A percentile compares a stretch with the other conserved stretches of the same genome.
Conservation (phyloP, 2,329 filamentous ascomycete species). For the Alternaria sp. region DNA sequence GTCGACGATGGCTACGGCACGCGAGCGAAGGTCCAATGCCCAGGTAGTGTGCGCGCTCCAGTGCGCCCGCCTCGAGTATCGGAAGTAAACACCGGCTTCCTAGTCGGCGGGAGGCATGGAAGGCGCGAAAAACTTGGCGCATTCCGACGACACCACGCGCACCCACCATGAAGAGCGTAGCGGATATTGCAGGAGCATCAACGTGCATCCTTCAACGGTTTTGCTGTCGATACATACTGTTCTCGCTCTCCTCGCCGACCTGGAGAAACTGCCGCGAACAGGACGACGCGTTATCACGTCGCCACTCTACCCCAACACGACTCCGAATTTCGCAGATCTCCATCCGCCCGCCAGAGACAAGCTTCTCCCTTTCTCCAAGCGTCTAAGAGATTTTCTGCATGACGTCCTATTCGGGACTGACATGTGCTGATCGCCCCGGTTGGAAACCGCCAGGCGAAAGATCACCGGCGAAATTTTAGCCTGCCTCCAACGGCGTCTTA, state of each 20-base stretch:
- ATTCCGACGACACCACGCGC: background rate
- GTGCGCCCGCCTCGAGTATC: background rate
- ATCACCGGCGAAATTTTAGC: slow-evolving; percentile 10
- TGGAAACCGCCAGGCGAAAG: slow-evolving; percentile 16
- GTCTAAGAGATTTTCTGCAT: slow-evolving; percentile 3
- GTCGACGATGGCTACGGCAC: background rate
- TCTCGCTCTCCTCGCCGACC: slow-evolving; percentile 5
- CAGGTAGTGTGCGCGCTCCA: background rate
- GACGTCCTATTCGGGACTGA: slow-evolving; percentile 2
- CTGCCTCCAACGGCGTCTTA: slow-evolving; percentile 24
- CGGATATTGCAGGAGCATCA: slow-evolving; percentile 10
- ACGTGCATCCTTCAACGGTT: slow-evolving; percentile 1
- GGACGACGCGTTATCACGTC: slow-evolving; percentile 9
- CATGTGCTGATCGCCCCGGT: slow-evolving; percentile 17
- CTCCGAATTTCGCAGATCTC: slow-evolving; percentile 4
- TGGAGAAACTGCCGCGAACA: background rate
- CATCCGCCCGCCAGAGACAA: slow-evolving; percentile 2
- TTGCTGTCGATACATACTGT: slow-evolving; percentile 1
- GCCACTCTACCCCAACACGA: slow-evolving; percentile 3
- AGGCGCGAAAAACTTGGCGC: background rate
- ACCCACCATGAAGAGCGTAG: background rate
- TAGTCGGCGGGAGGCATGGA: background rate
- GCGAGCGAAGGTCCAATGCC: background rate
- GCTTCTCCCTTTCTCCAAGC: slow-evolving; percentile 4
- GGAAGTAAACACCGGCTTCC: background rate